These are phyloP conservation scores for Zymoseptoria tritici DNA, from an alignment of 2,329 filamentous ascomycete species.

Conservation along the genomic window DNA sequence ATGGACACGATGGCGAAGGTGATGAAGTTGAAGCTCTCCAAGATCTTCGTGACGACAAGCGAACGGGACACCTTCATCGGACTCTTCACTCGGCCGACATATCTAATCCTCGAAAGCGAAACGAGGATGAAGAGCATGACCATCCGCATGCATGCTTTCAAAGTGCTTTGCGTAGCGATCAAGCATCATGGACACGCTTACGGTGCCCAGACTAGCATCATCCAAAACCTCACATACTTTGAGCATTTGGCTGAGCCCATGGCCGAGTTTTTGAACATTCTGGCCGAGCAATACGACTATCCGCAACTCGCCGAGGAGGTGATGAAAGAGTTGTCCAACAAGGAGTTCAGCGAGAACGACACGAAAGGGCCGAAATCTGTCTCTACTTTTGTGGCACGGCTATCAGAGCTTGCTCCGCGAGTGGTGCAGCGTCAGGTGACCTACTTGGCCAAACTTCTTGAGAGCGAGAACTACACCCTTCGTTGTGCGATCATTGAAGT, in stretches of 20 bases:
- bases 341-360: constrained; percentile 96
- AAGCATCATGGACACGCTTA: constrained; percentile 98
- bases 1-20: constrained; percentile 95
- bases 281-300: constrained; percentile 96
- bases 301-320: constrained; percentile 92
- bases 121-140: constrained; percentile 79
- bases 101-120: constrained; percentile 90
- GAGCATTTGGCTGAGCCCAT: constrained; percentile 98
- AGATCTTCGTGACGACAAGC: constrained; percentile 92
- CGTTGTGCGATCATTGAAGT: constrained; percentile 93
- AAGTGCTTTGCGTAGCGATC: constrained; percentile 89
- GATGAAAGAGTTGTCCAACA: constrained; percentile 87
- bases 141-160: constrained; percentile 95
- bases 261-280: constrained; percentile 94
- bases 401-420: constrained; percentile 85
- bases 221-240: constrained; percentile 96
- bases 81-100: constrained; percentile 84
- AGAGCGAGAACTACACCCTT: constrained; percentile 94
- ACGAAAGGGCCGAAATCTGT: constrained; percentile 93
- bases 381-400: constrained; percentile 83
- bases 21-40: constrained; percentile 80
- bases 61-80: constrained; percentile 93
- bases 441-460: constrained; percentile 83
- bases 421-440: constrained; percentile 98
- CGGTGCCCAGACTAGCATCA: constrained; percentile 93